Evolutionary conservation across 345 rosid genomes (phyloP), one percentile per base, ranked within the genome.

Genomic region (Arabis hirsuta): DNA sequence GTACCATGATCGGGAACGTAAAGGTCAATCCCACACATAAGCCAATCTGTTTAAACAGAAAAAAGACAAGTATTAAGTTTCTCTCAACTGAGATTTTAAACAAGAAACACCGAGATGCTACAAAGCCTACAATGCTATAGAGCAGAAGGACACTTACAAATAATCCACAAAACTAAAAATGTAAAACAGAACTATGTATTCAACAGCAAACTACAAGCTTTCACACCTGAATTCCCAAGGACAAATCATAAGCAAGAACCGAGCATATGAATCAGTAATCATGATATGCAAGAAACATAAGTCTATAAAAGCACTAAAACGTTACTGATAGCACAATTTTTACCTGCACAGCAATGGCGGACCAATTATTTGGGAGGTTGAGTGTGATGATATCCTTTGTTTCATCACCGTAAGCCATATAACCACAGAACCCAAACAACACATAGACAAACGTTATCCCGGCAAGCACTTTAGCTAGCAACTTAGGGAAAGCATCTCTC

Each of bases 1-100:
- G 97, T 4, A 87, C 81, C 98, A 88, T 90, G 71, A 92, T 84
- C 0, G 99, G 99, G 62, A 87, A 86, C 14, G 98, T 91, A 80
- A 95, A 95, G 3, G 84, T 53, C 36, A 95, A 79, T 56, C 87
- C 99, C 85, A 90, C 65, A 81, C 97, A 95, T 81, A 95, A 59
- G 6, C 96, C 99, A 71, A 88, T 74, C 98, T 95, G 90, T 73
- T 69, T 44, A 13, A 69, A 69, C 55, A 48, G 13, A 57, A 72
- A 50, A 44, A 72, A 61, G 26, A 47, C 2, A 22, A 29, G 22
- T 41, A 24, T 12, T 12, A 12, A 67, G 41, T 24, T 43, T 42
- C 2, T 9, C 43, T 7, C 36, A 48, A 4, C 9, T 57, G 24
- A 65, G 11, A 2, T 4, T 19, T 13, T 38, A 5, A 42, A 50